A percentile compares a stretch with the other conserved stretches of the same genome.
These are phyloP conservation scores for Pseudogymnoascus sp. DNA, from an alignment of 2,329 filamentous ascomycete species.

Conservation along the genomic window DNA sequence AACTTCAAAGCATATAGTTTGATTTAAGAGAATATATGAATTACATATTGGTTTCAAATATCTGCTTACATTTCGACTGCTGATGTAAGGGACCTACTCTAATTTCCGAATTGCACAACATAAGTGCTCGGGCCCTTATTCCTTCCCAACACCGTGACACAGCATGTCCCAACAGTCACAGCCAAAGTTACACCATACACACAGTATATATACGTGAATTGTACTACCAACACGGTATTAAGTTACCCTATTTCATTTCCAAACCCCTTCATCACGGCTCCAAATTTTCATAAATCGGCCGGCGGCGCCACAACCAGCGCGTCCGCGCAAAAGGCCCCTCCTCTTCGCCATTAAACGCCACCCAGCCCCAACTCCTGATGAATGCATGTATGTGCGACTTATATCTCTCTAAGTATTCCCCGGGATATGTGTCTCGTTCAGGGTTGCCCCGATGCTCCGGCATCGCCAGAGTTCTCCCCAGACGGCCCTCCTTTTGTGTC, in stretches of 20 bases:
- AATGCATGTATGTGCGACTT: slow-evolving; percentile 1
- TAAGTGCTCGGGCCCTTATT: background rate
- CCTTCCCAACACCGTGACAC: background rate
- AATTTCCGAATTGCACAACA: background rate
- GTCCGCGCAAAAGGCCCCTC: background rate
- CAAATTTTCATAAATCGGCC: background rate
- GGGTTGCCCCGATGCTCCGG: background rate
- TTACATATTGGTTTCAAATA: background rate
- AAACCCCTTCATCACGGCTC: background rate
- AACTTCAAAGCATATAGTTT: background rate
- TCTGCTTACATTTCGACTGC: background rate
- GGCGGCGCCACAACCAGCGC: slow-evolving; percentile 6
- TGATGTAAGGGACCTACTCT: background rate
- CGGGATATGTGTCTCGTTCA: background rate
- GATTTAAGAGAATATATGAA: background rate
- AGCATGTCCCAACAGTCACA: background rate
- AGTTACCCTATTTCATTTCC: slow-evolving; percentile 5
- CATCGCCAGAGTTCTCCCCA: background rate
- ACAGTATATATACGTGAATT: slow-evolving; percentile 2
- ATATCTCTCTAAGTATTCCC: slow-evolving; percentile 1
- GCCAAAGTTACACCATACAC: background rate
- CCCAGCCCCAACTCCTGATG: slow-evolving; percentile 1
- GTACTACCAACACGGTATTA: background rate
- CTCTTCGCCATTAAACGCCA: slow-evolving; percentile 5
- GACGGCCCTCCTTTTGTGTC: background rate